A percentile compares a stretch with the other conserved stretches of the same genome.
Conservation (phyloP, 176 grass and related monocot species). For the Musa troglodytarum region DNA sequence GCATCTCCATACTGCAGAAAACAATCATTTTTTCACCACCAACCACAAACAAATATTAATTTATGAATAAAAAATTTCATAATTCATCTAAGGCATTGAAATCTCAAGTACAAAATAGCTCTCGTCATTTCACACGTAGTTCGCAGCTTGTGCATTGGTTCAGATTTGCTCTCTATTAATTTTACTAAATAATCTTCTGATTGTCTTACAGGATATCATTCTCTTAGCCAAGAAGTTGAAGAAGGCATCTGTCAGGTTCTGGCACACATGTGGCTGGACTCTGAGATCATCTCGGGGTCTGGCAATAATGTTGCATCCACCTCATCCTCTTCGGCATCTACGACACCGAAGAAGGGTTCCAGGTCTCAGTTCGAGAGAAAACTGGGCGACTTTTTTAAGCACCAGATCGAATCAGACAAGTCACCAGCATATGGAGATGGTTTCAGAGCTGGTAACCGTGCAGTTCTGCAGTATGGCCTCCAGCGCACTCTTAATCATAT, state of each 20-base stretch:
- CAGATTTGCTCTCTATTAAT: not conserved
- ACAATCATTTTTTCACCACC: no score
- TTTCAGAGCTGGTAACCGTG: not conserved
- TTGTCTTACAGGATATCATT: not conserved
- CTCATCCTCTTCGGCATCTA: not conserved
- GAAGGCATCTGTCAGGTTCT: constrained; percentile 12
- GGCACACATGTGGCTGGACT: not conserved
- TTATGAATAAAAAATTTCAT: no score
- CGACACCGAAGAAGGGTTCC: not conserved
- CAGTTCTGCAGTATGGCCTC: constrained; percentile 3
- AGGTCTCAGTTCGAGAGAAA: constrained; percentile 10
- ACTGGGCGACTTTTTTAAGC: constrained; percentile 5
- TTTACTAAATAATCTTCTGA: not conserved
- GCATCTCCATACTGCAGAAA: no score
- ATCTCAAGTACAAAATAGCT: no score
- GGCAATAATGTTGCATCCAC: not conserved
- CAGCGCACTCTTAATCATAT: not conserved
- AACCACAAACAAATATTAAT: no score
- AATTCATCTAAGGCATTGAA: no score
- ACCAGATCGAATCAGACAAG: constrained; percentile 3
- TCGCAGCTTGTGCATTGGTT: not conserved
- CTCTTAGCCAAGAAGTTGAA: constrained; percentile 9
- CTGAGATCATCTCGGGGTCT: not conserved
- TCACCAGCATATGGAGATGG: constrained; percentile 10
- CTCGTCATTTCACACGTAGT: not conserved